phyloP scores from a whole-genome alignment of 2,329 filamentous ascomycete species.

The Torrubiella hemipterigena region DNA sequence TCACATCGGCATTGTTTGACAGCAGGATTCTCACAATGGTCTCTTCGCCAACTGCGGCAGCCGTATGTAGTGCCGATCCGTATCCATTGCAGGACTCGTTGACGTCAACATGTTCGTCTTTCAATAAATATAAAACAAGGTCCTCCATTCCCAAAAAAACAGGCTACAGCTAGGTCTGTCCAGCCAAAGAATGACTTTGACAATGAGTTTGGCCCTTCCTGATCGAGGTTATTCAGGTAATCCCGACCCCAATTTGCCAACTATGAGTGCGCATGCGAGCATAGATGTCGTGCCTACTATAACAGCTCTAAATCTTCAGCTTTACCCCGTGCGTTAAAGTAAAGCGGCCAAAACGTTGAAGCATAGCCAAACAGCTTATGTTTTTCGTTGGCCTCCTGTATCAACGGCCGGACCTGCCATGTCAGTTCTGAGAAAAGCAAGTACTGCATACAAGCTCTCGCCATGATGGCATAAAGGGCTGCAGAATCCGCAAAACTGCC shows the following conservation, averaged over 20 bases:
- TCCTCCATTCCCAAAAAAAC: not conserved
- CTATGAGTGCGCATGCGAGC: not conserved
- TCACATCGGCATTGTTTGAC: no score
- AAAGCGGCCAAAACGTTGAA: not conserved
- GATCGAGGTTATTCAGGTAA: not conserved
- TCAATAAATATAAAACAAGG: no score
- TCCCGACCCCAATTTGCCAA: not conserved
- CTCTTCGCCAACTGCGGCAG: no score
- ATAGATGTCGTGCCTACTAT: not conserved
- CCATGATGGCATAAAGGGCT: not conserved
- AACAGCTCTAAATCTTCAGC: not conserved
- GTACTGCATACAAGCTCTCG: not conserved
- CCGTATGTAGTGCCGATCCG: no score
- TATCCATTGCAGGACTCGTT: no score
- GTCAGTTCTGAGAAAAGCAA: not conserved
- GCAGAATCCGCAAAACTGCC: not conserved
- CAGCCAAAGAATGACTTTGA: not conserved
- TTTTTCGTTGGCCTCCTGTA: not conserved
- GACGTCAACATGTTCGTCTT: no score
- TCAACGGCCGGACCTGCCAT: not conserved
- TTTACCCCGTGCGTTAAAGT: not conserved
- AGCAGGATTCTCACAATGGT: no score
- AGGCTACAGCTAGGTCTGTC: conserved; percentile 1
- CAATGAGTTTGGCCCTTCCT: not conserved
- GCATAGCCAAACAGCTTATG: not conserved